Evolutionary conservation across 495 filamentous ascomycete genomes (phyloP), one percentile per base, ranked within the genome.

Genomic region (Cercophora newfieldiana): DNA sequence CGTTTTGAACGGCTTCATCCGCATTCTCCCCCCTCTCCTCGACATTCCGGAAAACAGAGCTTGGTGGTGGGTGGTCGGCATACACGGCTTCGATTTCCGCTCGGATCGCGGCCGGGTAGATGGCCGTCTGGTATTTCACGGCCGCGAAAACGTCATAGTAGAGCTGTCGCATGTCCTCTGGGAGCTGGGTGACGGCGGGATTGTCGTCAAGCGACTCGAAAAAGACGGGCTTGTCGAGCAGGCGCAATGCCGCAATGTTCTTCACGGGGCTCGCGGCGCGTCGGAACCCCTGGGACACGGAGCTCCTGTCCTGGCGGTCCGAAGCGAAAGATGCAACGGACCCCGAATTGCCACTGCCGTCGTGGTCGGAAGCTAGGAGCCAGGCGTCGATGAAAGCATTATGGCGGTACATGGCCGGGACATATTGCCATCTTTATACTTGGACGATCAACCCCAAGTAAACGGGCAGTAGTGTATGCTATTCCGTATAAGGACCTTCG

Each of bases 191-290:
- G 14, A 26, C 14, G 53, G n/a, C 31, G 33, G 61, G 44, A n/a
- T 64, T 48, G 30, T 16, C 47, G 10, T 47, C 51, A 10, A 64
- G 53, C 30, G 21, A 44, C 51, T 19, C 30, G 33, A 48, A 64
- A 14, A 57, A 16, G 21, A 64, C 51, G 21, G 61, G 61, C 22
- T 64, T 64, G 19, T 64, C 61, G 22, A 64, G 61, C 14, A 29
- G 61, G 31, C 50, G 30, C 16, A 64, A 22, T 18, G 31, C 61
- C 18, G 51, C 31, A n/a, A 57, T 55, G 49, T 33, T 64, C 50
- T 64, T 64, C 25, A 64, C 61, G 33, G 61, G 61, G 61, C 61
- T 64, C 50, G 61, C 31, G 19, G 61, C 44, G 14, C 50, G 49
- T 49, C 61, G 61, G 51, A 51, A 64, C 30, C 50, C 47, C 49